Percentiles rank a stretch among this genome's conserved stretches.
These are phyloP conservation scores for Aechmea fasciata DNA, from an alignment of 176 grass and related monocot genomes.

Conservation along the genomic window DNA sequence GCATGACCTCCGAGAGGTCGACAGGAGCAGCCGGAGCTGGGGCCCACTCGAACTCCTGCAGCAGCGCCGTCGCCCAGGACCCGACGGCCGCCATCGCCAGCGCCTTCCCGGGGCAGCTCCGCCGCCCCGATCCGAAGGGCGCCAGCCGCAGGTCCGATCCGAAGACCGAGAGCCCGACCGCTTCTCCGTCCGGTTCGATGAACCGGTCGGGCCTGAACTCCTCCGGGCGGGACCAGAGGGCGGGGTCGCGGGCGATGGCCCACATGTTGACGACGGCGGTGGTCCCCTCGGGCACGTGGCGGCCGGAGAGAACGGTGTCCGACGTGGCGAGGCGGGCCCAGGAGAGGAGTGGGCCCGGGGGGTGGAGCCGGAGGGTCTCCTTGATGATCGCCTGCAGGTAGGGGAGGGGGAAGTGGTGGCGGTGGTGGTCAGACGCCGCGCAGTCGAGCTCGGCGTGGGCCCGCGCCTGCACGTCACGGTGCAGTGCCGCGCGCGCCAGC, in stretches of 20 bases:
- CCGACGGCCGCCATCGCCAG: conserved; percentile 49
- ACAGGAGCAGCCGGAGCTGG: conserved; percentile 13
- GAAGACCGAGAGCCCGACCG: conserved; percentile 15
- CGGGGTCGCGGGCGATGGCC: conserved; percentile 58
- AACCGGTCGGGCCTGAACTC: conserved; percentile 52
- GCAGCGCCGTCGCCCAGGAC: conserved; percentile 47
- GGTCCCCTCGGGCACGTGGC: conserved; percentile 41
- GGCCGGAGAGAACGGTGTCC: conserved; percentile 33
- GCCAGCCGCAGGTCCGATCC: conserved; percentile 65
- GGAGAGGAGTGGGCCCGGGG: conserved; percentile 69
- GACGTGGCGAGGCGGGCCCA: conserved; percentile 66
- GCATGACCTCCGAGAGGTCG: conserved; percentile 62
- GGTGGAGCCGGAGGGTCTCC: conserved; percentile 63
- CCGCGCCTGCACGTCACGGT: conserved; percentile 51
- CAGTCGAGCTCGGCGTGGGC: conserved; percentile 57
- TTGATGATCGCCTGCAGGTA: conserved; percentile 66
- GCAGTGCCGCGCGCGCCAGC: conserved; percentile 40
- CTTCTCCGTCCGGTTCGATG: background rate
- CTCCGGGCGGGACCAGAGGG: conserved; percentile 29
- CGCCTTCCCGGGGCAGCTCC: conserved; percentile 65
- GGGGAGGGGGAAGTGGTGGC: conserved; percentile 17
- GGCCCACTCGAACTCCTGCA: conserved; percentile 62
- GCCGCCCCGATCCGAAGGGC: conserved; percentile 60
- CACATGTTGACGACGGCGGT: conserved; percentile 94
- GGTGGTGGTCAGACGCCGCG: conserved; percentile 29